Evolutionary conservation across 2,329 filamentous ascomycete genomes (phyloP).

Genomic region (Calonectria hawksworthii): DNA sequence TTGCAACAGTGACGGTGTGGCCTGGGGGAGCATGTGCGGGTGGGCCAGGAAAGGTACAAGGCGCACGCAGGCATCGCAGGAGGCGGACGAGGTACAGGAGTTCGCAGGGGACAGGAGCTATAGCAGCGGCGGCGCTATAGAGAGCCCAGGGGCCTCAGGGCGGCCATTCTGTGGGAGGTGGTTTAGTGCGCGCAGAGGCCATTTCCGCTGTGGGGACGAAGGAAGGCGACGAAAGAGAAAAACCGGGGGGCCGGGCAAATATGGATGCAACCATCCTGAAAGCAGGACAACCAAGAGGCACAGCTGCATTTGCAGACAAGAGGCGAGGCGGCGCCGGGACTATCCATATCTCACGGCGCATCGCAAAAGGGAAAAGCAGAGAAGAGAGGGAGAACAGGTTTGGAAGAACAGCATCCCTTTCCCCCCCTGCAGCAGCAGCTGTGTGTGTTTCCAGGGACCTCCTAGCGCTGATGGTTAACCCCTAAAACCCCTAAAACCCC

Average conservation of each 20-base stretch:
- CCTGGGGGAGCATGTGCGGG: not conserved
- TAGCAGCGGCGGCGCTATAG: slow-evolving; percentile 3
- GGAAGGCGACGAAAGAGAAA: not conserved
- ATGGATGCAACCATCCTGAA: not conserved
- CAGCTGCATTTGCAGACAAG: not conserved
- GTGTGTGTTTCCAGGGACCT: not conserved
- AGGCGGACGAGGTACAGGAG: slow-evolving; percentile 1
- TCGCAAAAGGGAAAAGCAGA: not conserved
- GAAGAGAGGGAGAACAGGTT: not conserved
- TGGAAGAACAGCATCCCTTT: not conserved
- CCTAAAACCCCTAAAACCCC: not conserved
- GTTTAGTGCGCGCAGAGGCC: slow-evolving; percentile 5
- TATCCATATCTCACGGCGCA: too few species aligned
- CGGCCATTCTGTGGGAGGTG: slow-evolving; percentile 1
- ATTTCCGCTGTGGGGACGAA: not conserved
- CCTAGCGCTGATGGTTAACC: not conserved
- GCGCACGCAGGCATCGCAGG: not conserved
- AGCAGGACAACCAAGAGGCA: not conserved
- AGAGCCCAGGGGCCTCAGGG: slow-evolving; percentile 15
- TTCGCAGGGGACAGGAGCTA: not conserved
- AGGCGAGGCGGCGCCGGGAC: not conserved
- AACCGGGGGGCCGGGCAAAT: not conserved
- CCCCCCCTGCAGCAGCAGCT: slow-evolving; percentile 3
- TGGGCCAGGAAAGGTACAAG: not conserved
- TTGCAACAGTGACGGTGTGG: slow-evolving; percentile 20